Percentiles rank a stretch among this genome's conserved stretches.
Evolutionary conservation across 2,329 filamentous ascomycete species (phyloP).

Genomic region (Claviceps quebecensis): DNA sequence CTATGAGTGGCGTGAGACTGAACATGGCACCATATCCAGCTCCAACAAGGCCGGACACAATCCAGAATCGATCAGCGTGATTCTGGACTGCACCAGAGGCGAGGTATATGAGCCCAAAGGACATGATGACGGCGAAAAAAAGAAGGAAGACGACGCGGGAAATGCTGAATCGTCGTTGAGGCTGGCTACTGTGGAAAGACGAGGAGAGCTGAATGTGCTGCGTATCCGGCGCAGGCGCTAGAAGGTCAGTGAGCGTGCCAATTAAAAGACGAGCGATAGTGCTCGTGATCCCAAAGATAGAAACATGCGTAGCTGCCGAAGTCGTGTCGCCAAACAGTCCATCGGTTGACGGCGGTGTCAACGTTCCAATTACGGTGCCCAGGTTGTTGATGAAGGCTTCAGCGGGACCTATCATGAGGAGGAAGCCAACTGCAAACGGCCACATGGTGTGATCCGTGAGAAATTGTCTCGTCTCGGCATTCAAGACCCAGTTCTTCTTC

Average conservation of each 20-base stretch:
- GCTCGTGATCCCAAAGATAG: constrained; percentile 78
- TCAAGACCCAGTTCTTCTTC: constrained; percentile 84
- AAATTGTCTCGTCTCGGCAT: constrained; percentile 78
- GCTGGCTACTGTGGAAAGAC: constrained; percentile 10
- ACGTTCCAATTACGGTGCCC: constrained; percentile 79
- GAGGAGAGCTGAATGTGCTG: constrained; percentile 36
- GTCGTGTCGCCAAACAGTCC: constrained; percentile 29
- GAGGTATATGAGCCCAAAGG: constrained; percentile 61
- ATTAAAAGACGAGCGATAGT: constrained; percentile 84
- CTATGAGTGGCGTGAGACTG: constrained; percentile 76
- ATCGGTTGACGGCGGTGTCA: constrained; percentile 46
- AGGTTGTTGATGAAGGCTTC: constrained; percentile 98
- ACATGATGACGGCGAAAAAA: constrained; percentile 58
- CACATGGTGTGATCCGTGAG: constrained; percentile 88
- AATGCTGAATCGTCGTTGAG: constrained; percentile 37
- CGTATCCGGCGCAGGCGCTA: constrained; percentile 55
- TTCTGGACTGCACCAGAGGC: constrained; percentile 63
- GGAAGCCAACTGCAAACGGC: constrained; percentile 81
- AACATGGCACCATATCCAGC: constrained; percentile 90
- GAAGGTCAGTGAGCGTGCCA: constrained; percentile 74
- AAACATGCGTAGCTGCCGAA: constrained; percentile 75
- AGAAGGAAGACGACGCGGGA: constrained; percentile 74
- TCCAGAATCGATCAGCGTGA: constrained; percentile 66
- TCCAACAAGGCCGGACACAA: constrained; percentile 72
- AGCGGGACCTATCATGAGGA: constrained; percentile 86